Conservation (phyloP, 352 stramenopile species). For the Elongisporangium anandrum region DNA sequence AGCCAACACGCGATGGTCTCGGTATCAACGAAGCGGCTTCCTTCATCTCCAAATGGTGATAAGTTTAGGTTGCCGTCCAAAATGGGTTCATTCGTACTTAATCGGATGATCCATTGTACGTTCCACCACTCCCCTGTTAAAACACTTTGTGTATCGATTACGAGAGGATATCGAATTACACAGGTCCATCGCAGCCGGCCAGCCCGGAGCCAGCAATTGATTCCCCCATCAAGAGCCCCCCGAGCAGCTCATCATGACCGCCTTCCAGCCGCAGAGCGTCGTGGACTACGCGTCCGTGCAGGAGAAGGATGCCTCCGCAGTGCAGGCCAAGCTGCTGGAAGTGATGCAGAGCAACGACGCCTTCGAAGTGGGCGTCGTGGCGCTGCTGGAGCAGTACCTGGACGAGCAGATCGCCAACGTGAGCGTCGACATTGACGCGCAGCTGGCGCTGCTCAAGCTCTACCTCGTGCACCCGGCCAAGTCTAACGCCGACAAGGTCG, state of each 20-base stretch:
- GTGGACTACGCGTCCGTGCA: conserved; percentile 56
- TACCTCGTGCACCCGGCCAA: conserved; percentile 70
- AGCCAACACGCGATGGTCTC: neutral
- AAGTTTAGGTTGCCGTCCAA: neutral
- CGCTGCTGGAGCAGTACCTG: conserved; percentile 63
- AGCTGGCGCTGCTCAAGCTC: conserved; percentile 79
- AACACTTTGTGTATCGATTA: neutral
- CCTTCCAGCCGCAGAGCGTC: conserved; percentile 58
- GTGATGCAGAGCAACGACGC: conserved; percentile 40
- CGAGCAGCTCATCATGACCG: conserved; percentile 32
- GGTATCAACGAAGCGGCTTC: neutral
- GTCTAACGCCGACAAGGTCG: conserved; percentile 51
- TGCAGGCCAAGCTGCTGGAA: conserved; percentile 54
- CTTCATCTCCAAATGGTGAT: neutral
- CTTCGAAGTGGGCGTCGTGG: conserved; percentile 44
- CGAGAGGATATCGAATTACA: neutral
- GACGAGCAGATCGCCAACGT: conserved; percentile 63
- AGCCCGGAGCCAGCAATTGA: conserved; percentile 5
- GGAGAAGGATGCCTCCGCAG: conserved; percentile 25
- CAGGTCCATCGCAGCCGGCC: neutral
- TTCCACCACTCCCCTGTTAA: neutral
- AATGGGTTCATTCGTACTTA: neutral
- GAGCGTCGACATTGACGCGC: conserved; percentile 68
- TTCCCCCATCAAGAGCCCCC: neutral
- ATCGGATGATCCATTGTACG: neutral